Evolutionary conservation across 345 rosid species (phyloP).

Genomic region (Eucalyptus urophylla): DNA sequence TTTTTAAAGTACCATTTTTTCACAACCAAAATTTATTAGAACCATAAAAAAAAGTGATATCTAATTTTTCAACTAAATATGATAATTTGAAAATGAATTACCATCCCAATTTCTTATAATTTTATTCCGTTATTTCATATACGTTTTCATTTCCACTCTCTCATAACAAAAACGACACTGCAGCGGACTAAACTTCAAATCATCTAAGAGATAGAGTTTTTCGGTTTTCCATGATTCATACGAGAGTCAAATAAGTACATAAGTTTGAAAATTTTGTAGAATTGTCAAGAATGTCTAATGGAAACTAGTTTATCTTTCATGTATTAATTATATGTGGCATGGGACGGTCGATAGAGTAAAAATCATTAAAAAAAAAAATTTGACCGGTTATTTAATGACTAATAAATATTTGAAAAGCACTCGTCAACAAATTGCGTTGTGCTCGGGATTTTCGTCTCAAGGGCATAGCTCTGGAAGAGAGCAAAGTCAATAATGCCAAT

Average conservation of each 20-base stretch:
- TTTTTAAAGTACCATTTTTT: background rate
- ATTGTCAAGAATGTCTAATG: background rate
- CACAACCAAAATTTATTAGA: background rate
- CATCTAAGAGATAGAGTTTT: background rate
- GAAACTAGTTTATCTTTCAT: background rate
- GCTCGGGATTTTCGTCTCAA: background rate
- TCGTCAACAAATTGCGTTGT: background rate
- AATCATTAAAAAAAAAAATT: background rate
- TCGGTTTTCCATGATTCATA: accelerated
- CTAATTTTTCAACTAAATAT: background rate
- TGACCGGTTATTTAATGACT: background rate
- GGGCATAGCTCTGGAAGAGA: background rate
- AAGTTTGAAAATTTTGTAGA: accelerated
- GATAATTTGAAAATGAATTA: background rate
- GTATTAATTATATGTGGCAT: background rate
- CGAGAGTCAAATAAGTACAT: background rate
- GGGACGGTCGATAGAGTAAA: background rate
- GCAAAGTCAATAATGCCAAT: background rate
- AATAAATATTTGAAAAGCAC: too few relatives aligned
- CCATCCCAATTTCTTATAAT: background rate
- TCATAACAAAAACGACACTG: background rate
- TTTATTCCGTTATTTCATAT: background rate
- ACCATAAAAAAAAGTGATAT: background rate
- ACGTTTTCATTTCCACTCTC: background rate
- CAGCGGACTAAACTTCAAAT: accelerated